Evolutionary conservation across 106 monocot species (phyloP).

Genomic region (Dioscorea zingiberensis): DNA sequence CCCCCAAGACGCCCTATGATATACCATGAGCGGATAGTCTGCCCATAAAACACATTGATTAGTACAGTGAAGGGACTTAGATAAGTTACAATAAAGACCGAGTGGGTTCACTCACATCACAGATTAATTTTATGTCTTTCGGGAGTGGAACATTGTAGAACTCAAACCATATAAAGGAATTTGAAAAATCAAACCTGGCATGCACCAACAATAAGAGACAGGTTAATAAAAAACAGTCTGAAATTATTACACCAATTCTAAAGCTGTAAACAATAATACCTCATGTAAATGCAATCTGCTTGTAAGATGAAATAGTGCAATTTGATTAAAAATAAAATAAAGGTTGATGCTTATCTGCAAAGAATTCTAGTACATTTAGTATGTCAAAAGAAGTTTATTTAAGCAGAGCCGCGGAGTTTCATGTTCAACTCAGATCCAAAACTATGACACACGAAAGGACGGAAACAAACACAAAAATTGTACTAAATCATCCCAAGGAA

Average conservation of each 20-base stretch:
- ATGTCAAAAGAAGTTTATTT: no score
- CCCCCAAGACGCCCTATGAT: slow-evolving; percentile 96
- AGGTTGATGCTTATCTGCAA: no score
- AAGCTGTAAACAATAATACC: no score
- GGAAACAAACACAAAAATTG: no score
- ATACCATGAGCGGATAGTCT: slow-evolving; percentile 89
- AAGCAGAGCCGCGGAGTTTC: no score
- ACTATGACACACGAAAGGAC: no score
- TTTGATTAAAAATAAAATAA: no score
- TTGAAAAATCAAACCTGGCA: slow-evolving; percentile 74
- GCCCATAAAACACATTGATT: slow-evolving; percentile 5
- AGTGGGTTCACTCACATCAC: slow-evolving; percentile 53
- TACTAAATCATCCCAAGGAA: no score
- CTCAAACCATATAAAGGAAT: slow-evolving; percentile 96
- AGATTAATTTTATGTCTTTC: slow-evolving; percentile 71
- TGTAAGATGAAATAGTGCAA: no score
- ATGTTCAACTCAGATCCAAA: no score
- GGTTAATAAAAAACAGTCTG: not conserved
- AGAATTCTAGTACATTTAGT: no score
- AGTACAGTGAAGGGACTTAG: slow-evolving; percentile 1
- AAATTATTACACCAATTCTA: not conserved
- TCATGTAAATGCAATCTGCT: no score
- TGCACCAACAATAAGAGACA: not conserved
- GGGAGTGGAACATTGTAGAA: slow-evolving; percentile 72
- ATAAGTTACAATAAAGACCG: not conserved